Conservation (phyloP, 768 basidiomycete species). For the Mycena alexandri region DNA sequence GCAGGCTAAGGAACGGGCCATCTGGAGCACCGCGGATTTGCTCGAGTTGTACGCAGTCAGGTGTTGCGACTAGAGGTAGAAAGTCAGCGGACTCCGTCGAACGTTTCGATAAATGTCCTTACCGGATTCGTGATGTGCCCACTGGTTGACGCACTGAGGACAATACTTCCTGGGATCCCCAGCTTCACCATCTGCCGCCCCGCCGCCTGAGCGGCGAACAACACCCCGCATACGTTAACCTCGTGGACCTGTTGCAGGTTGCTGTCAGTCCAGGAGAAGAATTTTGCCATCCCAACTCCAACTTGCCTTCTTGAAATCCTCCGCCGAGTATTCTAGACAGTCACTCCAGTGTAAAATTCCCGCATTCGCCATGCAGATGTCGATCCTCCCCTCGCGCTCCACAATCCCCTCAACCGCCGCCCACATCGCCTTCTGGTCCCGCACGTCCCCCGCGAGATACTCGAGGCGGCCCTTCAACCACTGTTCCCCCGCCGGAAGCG, state of each 20-base stretch:
- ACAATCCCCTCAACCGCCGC: conserved; percentile 68
- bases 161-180: conserved; percentile 64
- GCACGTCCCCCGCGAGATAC: conserved; percentile 76
- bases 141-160: conserved; percentile 71
- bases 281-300: too few species aligned
- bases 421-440: conserved; percentile 72
- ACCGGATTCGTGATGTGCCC: conserved; percentile 79
- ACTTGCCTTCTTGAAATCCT: conserved; percentile 71
- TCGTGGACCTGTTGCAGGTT: conserved; percentile 58
- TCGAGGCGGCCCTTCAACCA: conserved; percentile 51
- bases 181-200: conserved; percentile 67
- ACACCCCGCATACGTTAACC: conserved; percentile 63
- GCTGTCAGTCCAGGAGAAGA: too few species aligned
- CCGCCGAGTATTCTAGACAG: conserved; percentile 74
- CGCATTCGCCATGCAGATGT: conserved; percentile 85
- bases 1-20: conserved; percentile 82
- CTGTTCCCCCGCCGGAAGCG: conserved; percentile 42
- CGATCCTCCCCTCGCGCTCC: conserved; percentile 75
- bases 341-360: conserved; percentile 74
- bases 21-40: conserved; percentile 81
- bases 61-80: conserved; percentile 61
- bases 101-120: not conserved
- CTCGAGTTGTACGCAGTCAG: conserved; percentile 81
- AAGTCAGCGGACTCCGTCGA: conserved; percentile 15
- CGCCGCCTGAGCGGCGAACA: conserved; percentile 72